Conservation (phyloP, 148 eudicot species). For the Chenopodium album region DNA sequence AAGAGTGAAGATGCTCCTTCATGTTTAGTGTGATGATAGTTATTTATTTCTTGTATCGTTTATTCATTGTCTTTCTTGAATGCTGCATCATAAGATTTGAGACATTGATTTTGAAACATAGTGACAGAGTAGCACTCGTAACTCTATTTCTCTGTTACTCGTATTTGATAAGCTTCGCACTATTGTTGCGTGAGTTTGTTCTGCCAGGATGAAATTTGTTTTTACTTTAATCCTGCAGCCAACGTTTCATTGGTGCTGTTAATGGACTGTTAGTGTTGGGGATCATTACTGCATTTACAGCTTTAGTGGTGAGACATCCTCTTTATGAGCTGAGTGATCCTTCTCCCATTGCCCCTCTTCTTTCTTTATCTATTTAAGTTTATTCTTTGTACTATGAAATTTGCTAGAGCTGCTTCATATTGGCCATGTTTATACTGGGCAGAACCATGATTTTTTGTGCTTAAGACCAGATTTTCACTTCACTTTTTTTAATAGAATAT, state of each 20-base stretch:
- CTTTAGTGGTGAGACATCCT: slow-evolving; percentile 66
- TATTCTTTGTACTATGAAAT: not conserved
- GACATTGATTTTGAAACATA: not conserved
- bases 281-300: slow-evolving; percentile 68
- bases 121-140: not conserved
- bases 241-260: slow-evolving; percentile 79
- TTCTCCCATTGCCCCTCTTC: not conserved
- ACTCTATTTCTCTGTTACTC: not conserved
- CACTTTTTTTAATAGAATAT: not conserved
- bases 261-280: slow-evolving; percentile 75
- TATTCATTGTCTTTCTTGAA: not conserved
- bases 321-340: slow-evolving; percentile 1
- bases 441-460: not conserved
- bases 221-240: slow-evolving; percentile 47
- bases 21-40: not conserved
- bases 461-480: not conserved
- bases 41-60: not conserved
- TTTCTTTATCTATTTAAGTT: not conserved
- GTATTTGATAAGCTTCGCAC: not conserved
- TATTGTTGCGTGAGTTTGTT: not conserved
- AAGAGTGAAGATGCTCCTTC: not conserved
- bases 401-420: not conserved
- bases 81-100: not conserved
- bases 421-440: not conserved
- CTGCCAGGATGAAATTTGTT: slow-evolving; percentile 3